These are phyloP conservation scores for Anthracocystis setariae DNA, from an alignment of 1,284 basidiomycete species.

Conservation along the genomic window DNA sequence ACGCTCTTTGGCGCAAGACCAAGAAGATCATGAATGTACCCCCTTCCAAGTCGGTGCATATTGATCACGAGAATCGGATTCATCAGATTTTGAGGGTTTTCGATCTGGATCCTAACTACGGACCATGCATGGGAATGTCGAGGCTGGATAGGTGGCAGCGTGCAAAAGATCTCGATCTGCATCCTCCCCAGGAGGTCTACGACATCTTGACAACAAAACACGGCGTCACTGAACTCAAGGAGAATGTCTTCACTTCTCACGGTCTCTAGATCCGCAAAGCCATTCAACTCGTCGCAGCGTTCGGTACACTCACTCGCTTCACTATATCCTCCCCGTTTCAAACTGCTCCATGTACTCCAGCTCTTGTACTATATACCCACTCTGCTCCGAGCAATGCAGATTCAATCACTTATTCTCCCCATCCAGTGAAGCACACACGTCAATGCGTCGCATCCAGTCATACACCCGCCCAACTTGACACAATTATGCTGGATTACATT, in stretches of 20 bases:
- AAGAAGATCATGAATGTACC: conserved; percentile 43
- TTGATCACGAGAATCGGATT: conserved; percentile 57
- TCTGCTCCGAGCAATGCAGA: conserved; percentile 20
- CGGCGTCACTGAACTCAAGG: conserved; percentile 40
- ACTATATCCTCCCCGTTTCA: background rate
- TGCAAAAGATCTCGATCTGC: conserved; percentile 80
- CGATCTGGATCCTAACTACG: conserved; percentile 72
- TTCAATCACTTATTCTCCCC: background rate
- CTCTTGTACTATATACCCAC: conserved; percentile 36
- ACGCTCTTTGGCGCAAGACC: conserved; percentile 53
- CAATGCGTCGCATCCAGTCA: too few relatives aligned
- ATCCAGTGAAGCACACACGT: too few relatives aligned
- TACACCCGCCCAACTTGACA: too few relatives aligned
- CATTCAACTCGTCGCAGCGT: background rate
- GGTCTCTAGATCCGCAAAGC: conserved; percentile 6
- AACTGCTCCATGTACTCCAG: conserved; percentile 12
- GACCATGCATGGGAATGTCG: conserved; percentile 84
- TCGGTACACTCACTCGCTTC: background rate
- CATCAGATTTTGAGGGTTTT: conserved; percentile 64
- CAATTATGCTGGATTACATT: too few relatives aligned
- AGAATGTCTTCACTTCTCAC: conserved; percentile 41
- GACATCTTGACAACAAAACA: conserved; percentile 61
- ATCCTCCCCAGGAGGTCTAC: conserved; percentile 82
- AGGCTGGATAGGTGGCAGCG: conserved; percentile 89
- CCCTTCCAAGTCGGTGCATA: conserved; percentile 52